Base-by-base conservation (phyloP, 2,329 filamentous ascomycete genomes). In the Leptosphaerulina australis region DNA sequence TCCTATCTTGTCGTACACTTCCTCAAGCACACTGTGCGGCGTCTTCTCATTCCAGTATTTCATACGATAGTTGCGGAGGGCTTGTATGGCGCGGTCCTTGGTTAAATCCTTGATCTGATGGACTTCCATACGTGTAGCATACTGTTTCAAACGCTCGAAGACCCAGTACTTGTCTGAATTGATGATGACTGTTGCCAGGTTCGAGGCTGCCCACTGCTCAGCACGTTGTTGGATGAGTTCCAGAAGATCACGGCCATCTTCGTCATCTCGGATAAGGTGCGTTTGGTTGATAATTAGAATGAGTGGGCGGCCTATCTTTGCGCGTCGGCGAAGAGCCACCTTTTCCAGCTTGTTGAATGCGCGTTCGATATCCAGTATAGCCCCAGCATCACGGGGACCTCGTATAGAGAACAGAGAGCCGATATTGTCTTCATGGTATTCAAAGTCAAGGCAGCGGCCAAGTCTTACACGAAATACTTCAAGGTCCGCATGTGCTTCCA, bases 91-190 rank as follows among this genome's bases (percentile, higher is more conserved):
- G 63, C 88, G 85, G 9, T 78, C 71, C 70, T 92, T 96, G 41
- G 88, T 84, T 5, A 99, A 78, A 71, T 99, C 94, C 4, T 83
- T 81, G 31, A 99, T 86, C 7, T 91, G 85, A 28, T 96, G 87
- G 4, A 99, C 88, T 67, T 97, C 92, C 90, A 99, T 96, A 35
- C 94, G 85, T 2, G 92, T 96, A 3, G 91, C 90, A 51, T 96
- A 87, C 70, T 90, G 87, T 78, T 97, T 97, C 43, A 99, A 77
- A 11, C 92, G 84, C 72, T 99, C 94, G 66, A 97, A 97, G 0
- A 99, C 89, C 94, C 94, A 99, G 75, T 96, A 99, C 70, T 97
- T 94, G 73, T 99, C 94, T 44, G 87, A 92, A 74, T 97, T 97
- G 76, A 99, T 91, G 25, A 99, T 86, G 79, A 91, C 83, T 1